Conservation (phyloP, 768 basidiomycete genomes). For the Amanita inopinata region DNA sequence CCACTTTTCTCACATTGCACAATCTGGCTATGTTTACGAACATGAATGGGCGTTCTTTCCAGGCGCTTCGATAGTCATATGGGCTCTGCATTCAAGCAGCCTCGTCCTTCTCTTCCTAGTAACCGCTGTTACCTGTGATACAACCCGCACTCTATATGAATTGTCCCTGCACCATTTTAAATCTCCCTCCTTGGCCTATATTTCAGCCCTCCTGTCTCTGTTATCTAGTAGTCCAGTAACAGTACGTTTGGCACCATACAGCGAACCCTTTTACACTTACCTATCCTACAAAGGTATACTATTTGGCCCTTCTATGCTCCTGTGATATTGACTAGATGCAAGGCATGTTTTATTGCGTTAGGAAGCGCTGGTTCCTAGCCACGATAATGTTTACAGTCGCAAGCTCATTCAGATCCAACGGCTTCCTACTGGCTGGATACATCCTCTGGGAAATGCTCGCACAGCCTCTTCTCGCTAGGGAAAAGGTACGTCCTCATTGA, state of each 20-base stretch:
- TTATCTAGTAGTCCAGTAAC: slow-evolving; percentile 76
- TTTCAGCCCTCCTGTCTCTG: slow-evolving; percentile 59
- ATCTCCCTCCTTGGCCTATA: slow-evolving; percentile 47
- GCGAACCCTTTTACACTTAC: slow-evolving; percentile 80
- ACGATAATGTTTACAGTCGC: slow-evolving; percentile 57
- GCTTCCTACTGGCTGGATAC: slow-evolving; percentile 67
- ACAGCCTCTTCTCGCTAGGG: slow-evolving; percentile 35
- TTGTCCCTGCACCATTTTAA: slow-evolving; percentile 50
- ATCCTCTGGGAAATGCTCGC: slow-evolving; percentile 64
- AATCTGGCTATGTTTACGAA: slow-evolving; percentile 51
- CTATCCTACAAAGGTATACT: slow-evolving; percentile 60
- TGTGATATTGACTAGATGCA: background rate
- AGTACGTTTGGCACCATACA: slow-evolving; percentile 62
- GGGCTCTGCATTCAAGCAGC: slow-evolving; percentile 14
- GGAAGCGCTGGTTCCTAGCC: slow-evolving; percentile 42
- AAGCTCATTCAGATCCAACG: slow-evolving; percentile 66
- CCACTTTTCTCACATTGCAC: slow-evolving; percentile 67
- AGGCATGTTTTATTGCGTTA: slow-evolving; percentile 56
- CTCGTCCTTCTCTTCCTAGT: slow-evolving; percentile 24
- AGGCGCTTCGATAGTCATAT: slow-evolving; percentile 49
- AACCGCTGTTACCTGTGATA: slow-evolving; percentile 28
- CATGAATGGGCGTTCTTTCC: slow-evolving; percentile 87
- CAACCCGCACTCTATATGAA: slow-evolving; percentile 39
- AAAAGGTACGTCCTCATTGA: slow-evolving; percentile 20
- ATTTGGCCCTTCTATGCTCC: slow-evolving; percentile 5